phyloP scores from a whole-genome alignment of 1,139 yeast genomes.

The Taphrina deformans region DNA sequence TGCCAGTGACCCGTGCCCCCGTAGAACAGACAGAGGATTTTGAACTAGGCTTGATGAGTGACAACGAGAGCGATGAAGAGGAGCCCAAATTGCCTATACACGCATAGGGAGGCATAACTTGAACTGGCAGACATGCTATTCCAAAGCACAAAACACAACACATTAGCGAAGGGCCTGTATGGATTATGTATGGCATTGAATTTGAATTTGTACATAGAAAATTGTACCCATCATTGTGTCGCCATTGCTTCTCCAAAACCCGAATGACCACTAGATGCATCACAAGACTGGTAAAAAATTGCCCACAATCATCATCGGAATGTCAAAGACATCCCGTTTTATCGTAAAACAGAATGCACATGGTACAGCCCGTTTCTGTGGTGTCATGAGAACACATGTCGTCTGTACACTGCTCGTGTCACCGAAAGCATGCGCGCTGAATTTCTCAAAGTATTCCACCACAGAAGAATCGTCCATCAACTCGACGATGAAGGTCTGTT shows the following conservation, averaged over 20 bases:
- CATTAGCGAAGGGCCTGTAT: background rate
- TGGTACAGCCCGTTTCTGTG: constrained; percentile 52
- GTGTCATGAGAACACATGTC: constrained; percentile 75
- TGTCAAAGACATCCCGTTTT: constrained; percentile 83
- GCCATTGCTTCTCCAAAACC: background rate
- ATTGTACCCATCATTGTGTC: background rate
- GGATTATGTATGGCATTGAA: background rate
- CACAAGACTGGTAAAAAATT: constrained; percentile 46
- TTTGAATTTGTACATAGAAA: background rate
- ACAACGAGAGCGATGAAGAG: constrained; percentile 13
- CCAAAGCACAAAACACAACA: too few relatives aligned
- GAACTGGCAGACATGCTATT: too few relatives aligned
- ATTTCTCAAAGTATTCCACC: constrained; percentile 80
- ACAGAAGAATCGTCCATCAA: constrained; percentile 84
- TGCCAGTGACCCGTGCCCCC: constrained; percentile 4
- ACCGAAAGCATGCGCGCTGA: constrained; percentile 83
- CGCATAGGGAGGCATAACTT: background rate
- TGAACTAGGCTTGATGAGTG: constrained; percentile 17
- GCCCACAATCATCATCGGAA: constrained; percentile 95
- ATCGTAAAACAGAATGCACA: constrained; percentile 90
- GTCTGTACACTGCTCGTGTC: constrained; percentile 81
- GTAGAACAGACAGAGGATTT: constrained; percentile 4
- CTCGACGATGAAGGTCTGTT: constrained; percentile 74
- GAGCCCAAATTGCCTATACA: background rate
- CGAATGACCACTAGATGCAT: background rate